Percentiles rank a stretch among this genome's conserved stretches.
These are phyloP conservation scores for Aspergillus spinulosporus DNA, from an alignment of 2,329 filamentous ascomycete species.

Conservation along the genomic window DNA sequence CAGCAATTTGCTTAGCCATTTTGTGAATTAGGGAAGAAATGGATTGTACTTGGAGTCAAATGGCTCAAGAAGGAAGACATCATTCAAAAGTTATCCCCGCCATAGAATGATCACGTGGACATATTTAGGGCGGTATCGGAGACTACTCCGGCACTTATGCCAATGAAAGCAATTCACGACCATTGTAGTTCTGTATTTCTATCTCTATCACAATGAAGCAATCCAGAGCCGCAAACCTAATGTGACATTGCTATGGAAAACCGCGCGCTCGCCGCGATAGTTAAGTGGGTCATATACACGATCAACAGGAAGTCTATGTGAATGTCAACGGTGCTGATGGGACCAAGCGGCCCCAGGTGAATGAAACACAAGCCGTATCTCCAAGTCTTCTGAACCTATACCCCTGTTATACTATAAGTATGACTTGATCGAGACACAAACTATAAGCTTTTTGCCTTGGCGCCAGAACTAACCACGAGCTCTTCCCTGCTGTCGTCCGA, in stretches of 20 bases:
- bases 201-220: not conserved
- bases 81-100: not conserved
- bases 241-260: not conserved
- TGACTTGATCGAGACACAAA: constrained; percentile 17
- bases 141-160: constrained; percentile 5
- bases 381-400: constrained; percentile 8
- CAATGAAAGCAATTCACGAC: not conserved
- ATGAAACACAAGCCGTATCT: constrained; percentile 3
- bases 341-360: not conserved
- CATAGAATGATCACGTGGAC: constrained; percentile 9
- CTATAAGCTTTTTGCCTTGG: constrained; percentile 36
- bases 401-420: constrained; percentile 4
- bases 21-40: constrained; percentile 22
- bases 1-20: constrained; percentile 40
- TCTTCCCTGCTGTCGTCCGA: constrained; percentile 29
- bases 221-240: not conserved
- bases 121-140: constrained; percentile 14
- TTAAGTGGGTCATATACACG: constrained; percentile 5
- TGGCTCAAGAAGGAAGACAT: constrained; percentile 6
- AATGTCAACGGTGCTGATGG: not conserved
- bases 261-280: not conserved
- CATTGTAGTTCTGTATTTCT: not conserved
- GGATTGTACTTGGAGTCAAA: constrained; percentile 18
- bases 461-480: constrained; percentile 17
- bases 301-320: not conserved